Conservation (phyloP, 176 grass and related monocot species). For the Elymus sibiricus region DNA sequence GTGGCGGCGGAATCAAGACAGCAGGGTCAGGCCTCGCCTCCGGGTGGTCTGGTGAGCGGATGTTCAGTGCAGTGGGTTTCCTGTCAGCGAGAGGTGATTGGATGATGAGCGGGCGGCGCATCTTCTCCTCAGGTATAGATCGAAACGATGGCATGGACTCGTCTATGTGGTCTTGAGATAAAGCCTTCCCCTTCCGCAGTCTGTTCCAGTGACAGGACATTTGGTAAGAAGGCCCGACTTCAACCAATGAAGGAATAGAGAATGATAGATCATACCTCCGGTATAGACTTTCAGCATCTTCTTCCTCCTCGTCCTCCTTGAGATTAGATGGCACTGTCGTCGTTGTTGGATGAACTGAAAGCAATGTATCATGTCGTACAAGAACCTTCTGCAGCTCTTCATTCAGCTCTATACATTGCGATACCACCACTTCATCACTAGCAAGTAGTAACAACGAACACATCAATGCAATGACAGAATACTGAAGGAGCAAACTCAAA, state of each 20-base stretch:
- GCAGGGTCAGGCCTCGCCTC: constrained; percentile 26
- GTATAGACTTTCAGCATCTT: constrained; percentile 86
- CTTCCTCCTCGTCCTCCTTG: constrained; percentile 64
- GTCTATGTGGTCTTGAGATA: constrained; percentile 54
- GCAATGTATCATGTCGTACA: constrained; percentile 63
- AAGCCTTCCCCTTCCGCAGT: constrained; percentile 83
- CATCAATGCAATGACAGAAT: not conserved
- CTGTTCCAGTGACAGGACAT: constrained; percentile 34
- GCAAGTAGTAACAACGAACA: constrained; percentile 14
- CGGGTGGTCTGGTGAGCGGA: constrained; percentile 22
- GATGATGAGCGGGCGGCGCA: constrained; percentile 69
- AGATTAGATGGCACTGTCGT: constrained; percentile 46
- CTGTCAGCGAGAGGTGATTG: constrained; percentile 42
- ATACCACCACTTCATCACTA: constrained; percentile 82
- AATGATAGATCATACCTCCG: constrained; percentile 48
- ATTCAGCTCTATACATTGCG: constrained; percentile 84
- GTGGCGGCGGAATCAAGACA: constrained; percentile 61
- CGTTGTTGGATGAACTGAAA: constrained; percentile 71
- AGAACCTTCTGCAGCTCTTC: constrained; percentile 81
- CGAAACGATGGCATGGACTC: constrained; percentile 29
- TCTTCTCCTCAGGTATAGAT: constrained; percentile 74
- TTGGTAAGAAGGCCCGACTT: not conserved
- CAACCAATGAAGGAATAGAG: not conserved
- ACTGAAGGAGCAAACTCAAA: not conserved
- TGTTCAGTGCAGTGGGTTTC: constrained; percentile 24